Evolutionary conservation across 164 flowering plant genomes (phyloP).

Genomic region (Liriodendron chinense): DNA sequence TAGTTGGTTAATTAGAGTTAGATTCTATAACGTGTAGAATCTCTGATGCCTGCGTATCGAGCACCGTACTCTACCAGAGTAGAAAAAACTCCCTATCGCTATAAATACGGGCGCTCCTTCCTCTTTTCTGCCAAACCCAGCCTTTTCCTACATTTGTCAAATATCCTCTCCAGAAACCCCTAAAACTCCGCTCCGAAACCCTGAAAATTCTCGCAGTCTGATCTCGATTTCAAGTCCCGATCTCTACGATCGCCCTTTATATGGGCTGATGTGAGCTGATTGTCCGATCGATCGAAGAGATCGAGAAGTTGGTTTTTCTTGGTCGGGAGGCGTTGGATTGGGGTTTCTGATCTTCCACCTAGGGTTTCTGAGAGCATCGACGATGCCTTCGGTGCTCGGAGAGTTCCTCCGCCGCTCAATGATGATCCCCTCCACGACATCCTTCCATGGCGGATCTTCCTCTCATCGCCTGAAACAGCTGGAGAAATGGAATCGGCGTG

Average conservation of each 20-base stretch:
- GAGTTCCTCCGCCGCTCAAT: slow-evolving; percentile 15
- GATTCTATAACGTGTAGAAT: too few relatives aligned
- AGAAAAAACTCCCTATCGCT: not conserved
- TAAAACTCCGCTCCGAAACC: not conserved
- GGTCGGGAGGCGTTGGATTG: not conserved
- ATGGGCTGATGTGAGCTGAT: not conserved
- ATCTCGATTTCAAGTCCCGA: not conserved
- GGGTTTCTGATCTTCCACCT: slow-evolving; percentile 1
- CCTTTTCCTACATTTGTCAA: not conserved
- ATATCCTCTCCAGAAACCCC: not conserved
- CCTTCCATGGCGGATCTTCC: slow-evolving; percentile 49
- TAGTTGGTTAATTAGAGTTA: too few relatives aligned
- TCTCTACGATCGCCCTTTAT: not conserved
- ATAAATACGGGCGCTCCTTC: not conserved
- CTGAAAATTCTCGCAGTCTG: not conserved
- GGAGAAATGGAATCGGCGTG: slow-evolving; percentile 81
- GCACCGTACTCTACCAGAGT: too few relatives aligned
- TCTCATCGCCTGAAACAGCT: slow-evolving; percentile 82
- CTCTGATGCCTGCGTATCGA: too few relatives aligned
- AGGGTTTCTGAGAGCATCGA: slow-evolving; percentile 59
- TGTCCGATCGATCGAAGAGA: not conserved
- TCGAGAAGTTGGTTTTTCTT: not conserved
- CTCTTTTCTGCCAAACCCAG: not conserved
- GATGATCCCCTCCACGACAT: slow-evolving; percentile 30
- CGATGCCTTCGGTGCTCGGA: slow-evolving; percentile 64